Evolutionary conservation across 2,329 filamentous ascomycete genomes (phyloP).

Genomic region (Trichoderma semiorbis): DNA sequence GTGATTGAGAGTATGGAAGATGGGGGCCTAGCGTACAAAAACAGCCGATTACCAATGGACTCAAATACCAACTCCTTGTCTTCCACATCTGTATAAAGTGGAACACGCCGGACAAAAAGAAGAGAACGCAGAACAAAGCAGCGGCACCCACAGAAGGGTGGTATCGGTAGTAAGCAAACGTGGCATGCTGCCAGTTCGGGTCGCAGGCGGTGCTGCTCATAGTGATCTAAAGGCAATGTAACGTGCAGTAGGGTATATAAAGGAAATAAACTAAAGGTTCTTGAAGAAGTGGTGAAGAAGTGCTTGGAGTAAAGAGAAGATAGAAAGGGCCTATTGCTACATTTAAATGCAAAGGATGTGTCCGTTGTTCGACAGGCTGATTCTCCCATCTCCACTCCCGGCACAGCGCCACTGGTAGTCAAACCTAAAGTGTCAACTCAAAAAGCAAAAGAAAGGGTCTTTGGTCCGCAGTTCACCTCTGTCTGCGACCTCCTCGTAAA

Average conservation of each 20-base stretch:
- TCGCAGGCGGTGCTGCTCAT: not conserved
- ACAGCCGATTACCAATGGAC: constrained; percentile 9
- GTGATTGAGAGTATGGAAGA: not conserved
- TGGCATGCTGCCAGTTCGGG: constrained; percentile 12
- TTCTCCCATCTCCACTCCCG: not conserved
- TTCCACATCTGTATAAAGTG: constrained; percentile 15
- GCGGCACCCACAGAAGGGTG: constrained; percentile 7
- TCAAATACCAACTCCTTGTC: constrained; percentile 12
- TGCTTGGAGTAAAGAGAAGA: not conserved
- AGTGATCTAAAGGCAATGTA: not conserved
- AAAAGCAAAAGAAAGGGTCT: not conserved
- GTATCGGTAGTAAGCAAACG: constrained; percentile 16
- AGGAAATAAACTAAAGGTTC: not conserved
- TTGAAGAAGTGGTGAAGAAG: not conserved
- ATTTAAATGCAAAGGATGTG: not conserved
- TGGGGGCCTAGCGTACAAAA: not conserved
- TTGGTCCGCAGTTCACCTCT: not conserved
- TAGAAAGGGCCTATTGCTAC: not conserved
- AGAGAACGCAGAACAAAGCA: not conserved
- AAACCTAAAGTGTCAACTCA: not conserved
- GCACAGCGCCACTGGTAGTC: not conserved
- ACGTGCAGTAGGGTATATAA: not conserved
- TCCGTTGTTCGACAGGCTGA: not conserved
- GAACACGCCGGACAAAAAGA: not conserved
- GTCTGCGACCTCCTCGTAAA: not conserved